Base-by-base conservation (phyloP, 73 alveolate genomes). In the Uronychia setigera region DNA sequence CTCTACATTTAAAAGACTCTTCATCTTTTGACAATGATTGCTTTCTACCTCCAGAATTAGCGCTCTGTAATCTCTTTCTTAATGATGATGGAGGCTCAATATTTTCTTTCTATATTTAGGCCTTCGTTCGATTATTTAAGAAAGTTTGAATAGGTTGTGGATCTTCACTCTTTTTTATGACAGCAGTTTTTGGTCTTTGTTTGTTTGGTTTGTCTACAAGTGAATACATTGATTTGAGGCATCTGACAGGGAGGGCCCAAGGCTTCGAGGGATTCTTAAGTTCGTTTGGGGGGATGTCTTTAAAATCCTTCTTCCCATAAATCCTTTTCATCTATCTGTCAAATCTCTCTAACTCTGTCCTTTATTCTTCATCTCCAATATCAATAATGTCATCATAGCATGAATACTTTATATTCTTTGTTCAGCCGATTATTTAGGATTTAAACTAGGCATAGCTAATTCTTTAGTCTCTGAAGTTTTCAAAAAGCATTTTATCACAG, bases 401-500 rank as follows among this genome's bases (percentile, higher is more conserved):
- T 1, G 59, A 28, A 5, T 26, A 26, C 19, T 76, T 76, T 9
- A 76, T 76, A 30, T 76, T 76, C 32, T 32, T 26, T 1, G 81
- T 76, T 5, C 32, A 5, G 29, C 32, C 81, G n/a, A 76, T 9
- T 1, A 76, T 31, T 30, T 32, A 28, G 9, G 28, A 26, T 27
- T 32, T 76, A 28, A 76, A 27, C 30, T 76, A 30, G 9, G 28
- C 81, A 29, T 13, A 9, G n/a, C 58, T 76, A 30, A 76, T 76
- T 5, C 1, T 58, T 29, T 32, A 29, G 59, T 76, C 81, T 76
- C 81, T 76, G 59, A 29, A 76, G 28, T 76, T 76, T 58, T 76
- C 46, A 31, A 76, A 76, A 5, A 76, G 59, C 46, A 5, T 29
- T 76, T 76, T 76, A 30, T 76, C 81, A 5, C 58, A 76, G 27